A percentile compares a stretch with the other conserved stretches of the same genome.
Conservation (phyloP, 2,329 filamentous ascomycete species). For the Phyllosticta capitalensis region DNA sequence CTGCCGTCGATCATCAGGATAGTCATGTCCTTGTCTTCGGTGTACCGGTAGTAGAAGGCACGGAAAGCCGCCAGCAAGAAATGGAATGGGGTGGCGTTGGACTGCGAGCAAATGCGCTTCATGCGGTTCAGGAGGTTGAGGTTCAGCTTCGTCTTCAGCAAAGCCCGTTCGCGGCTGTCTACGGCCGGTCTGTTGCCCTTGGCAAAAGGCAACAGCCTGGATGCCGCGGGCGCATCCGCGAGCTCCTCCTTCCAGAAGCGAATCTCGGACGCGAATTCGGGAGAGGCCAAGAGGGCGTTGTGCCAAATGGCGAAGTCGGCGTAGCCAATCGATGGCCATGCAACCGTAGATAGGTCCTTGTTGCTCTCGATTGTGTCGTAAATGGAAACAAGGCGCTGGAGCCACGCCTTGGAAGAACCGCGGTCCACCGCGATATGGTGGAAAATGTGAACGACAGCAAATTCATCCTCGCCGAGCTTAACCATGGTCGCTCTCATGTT, state of each 20-base stretch:
- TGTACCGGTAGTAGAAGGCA: conserved; percentile 25
- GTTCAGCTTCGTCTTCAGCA: conserved; percentile 13
- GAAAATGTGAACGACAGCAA: conserved; percentile 19
- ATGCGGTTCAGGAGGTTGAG: conserved; percentile 16
- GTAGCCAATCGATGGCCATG: conserved; percentile 15
- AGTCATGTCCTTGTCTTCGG: conserved; percentile 30
- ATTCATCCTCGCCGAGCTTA: conserved; percentile 15
- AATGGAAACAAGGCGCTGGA: conserved; percentile 16
- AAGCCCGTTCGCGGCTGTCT: conserved; percentile 13
- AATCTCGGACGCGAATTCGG: conserved; percentile 12
- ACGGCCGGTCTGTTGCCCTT: conserved; percentile 10
- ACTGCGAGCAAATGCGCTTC: conserved; percentile 20
- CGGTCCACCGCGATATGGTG: conserved; percentile 30
- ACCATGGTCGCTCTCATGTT: conserved; percentile 14
- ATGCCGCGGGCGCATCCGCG: conserved; percentile 9
- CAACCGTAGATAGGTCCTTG: conserved; percentile 15
- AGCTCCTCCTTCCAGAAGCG: conserved; percentile 14
- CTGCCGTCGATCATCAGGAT: conserved; percentile 43
- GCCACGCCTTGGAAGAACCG: conserved; percentile 17
- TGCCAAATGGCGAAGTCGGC: conserved; percentile 19
- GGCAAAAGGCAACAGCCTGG: conserved; percentile 14
- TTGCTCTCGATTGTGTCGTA: conserved; percentile 16
- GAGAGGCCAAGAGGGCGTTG: conserved; percentile 14
- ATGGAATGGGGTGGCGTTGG: conserved; percentile 33
- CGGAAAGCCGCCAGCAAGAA: conserved; percentile 37